phyloP scores from a whole-genome alignment of 768 basidiomycete species.

The Galerina sulciceps region DNA sequence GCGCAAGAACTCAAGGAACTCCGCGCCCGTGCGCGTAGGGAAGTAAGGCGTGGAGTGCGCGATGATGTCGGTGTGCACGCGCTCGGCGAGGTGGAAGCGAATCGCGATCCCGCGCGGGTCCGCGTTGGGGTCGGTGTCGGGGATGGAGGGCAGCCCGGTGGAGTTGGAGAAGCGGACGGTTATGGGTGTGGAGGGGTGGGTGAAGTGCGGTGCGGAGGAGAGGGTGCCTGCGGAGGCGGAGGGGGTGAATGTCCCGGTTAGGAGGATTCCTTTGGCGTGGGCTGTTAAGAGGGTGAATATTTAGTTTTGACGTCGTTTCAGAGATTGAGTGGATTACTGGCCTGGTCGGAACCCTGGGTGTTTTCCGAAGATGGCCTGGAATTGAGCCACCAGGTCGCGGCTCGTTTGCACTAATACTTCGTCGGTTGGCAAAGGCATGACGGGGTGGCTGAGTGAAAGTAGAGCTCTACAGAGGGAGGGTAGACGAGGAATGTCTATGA shows the following conservation, averaged over 20 bases:
- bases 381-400: slow-evolving; percentile 15
- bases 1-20: slow-evolving; percentile 19
- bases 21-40: slow-evolving; percentile 17
- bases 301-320: background rate
- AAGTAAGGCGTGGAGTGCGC: slow-evolving; percentile 21
- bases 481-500: too few relatives aligned
- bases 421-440: slow-evolving; percentile 20
- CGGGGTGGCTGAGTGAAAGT: background rate
- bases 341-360: slow-evolving; percentile 20
- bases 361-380: slow-evolving; percentile 18
- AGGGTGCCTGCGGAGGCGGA: slow-evolving; percentile 9
- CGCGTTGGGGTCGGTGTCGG: slow-evolving; percentile 17
- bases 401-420: slow-evolving; percentile 16
- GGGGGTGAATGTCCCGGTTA: slow-evolving; percentile 17
- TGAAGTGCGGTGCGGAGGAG: slow-evolving; percentile 17
- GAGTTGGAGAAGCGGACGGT: slow-evolving; percentile 20
- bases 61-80: slow-evolving; percentile 20
- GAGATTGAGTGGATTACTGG: background rate
- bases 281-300: background rate
- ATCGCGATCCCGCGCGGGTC: slow-evolving; percentile 20
- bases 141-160: slow-evolving; percentile 19
- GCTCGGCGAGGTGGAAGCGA: slow-evolving; percentile 16
- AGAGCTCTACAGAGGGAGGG: too few relatives aligned
- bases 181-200: slow-evolving; percentile 13
- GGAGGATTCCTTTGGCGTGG: slow-evolving; percentile 17